Evolutionary conservation across 2,329 filamentous ascomycete species (phyloP), one percentile per base, ranked within the genome.

Genomic region (Orbilia oligospora): DNA sequence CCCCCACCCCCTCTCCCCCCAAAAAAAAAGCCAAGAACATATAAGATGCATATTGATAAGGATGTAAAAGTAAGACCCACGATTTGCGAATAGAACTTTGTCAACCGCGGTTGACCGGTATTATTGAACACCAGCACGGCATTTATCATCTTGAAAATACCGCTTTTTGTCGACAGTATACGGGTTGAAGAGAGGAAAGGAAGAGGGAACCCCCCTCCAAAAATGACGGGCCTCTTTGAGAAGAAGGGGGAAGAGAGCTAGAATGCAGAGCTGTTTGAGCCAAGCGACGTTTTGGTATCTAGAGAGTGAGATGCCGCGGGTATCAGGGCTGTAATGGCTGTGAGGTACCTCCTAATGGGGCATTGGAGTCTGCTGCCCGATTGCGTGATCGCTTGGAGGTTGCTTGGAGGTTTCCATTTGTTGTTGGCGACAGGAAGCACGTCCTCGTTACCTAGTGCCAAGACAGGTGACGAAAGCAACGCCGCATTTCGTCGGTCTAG

Each of bases 41-140:
- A 44, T 36, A 38, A 58, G 12, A 51, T 51, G 48, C 20, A 51
- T 22, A 4, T 22, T 41, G 51, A 55, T 51, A 51, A 30, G 22
- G n/a, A n/a, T 46, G n/a, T 30, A 30, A 6, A 6, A 83, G n/a
- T n/a, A n/a, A n/a, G n/a, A 83, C 86, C 78, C 85, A 97, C 95
- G 81, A 99, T 90, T 84, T 98, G 95, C 1, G 95, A 97, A 85
- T 99, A 99, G 88, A 99, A 99, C 83, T 98, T 98, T 82, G 95
- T 98, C 84, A 99, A 89, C 71, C 96, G 92, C 44, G 96, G 95
- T 86, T 99, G 95, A 80, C 96, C 96, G 82, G 95, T 93, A 87
- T 97, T 97, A 84, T 99, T 99, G 88, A 99, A 99, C 84, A 99
- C 95, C 81, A 99, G 88, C 80, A 99, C 95, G 36, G 97, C 96